These are phyloP conservation scores for Tetradesmus lagerheimii DNA, from an alignment of 139 green algal genomes.

Conservation along the genomic window DNA sequence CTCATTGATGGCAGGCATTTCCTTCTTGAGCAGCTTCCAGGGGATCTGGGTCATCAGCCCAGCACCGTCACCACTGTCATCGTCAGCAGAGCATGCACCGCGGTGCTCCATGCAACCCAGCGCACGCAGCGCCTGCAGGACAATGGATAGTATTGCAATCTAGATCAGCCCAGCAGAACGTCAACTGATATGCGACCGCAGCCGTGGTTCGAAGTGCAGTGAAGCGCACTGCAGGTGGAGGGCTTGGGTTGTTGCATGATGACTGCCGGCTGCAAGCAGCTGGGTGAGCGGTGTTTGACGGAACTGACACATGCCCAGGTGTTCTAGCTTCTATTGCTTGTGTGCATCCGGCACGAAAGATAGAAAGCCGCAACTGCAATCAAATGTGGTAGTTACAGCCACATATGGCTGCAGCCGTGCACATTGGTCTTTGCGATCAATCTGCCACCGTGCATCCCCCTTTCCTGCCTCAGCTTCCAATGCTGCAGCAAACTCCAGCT, in stretches of 20 bases:
- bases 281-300: neutral
- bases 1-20: slow-evolving; percentile 76
- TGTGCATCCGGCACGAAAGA: too few relatives aligned
- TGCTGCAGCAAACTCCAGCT: neutral
- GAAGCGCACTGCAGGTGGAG: too few relatives aligned
- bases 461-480: too few relatives aligned
- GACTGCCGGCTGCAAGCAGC: neutral
- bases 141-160: neutral
- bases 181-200: too few relatives aligned
- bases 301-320: too few relatives aligned
- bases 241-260: too few relatives aligned
- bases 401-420: neutral
- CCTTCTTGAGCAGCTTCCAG: slow-evolving; percentile 93
- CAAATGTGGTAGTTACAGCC: neutral
- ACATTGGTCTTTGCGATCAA: neutral
- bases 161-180: neutral
- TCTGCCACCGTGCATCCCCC: neutral
- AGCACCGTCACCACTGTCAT: slow-evolving; percentile 97
- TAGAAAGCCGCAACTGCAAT: neutral
- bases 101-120: slow-evolving; percentile 99
- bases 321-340: too few relatives aligned
- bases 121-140: slow-evolving; percentile 85
- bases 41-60: slow-evolving; percentile 99
- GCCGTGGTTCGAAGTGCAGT: too few relatives aligned
- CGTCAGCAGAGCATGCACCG: slow-evolving; percentile 96